A percentile compares a stretch with the other conserved stretches of the same genome.
phyloP scores from a whole-genome alignment of 306 rosid genomes.

The Sophora flavescens region DNA sequence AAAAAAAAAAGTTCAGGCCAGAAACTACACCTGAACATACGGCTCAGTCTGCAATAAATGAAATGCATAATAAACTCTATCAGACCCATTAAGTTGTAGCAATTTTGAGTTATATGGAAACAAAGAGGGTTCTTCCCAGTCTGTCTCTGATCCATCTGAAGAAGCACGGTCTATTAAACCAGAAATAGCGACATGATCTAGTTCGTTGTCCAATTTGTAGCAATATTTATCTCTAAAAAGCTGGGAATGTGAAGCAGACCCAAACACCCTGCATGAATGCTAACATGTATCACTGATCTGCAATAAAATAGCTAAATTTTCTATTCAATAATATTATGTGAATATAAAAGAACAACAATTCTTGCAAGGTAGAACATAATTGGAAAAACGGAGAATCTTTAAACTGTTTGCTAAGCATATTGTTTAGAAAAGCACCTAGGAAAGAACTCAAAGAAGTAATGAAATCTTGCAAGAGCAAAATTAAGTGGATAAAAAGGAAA shows the following conservation, averaged over 20 bases:
- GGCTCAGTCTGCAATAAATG: slow-evolving; percentile 76
- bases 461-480: neutral
- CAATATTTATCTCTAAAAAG: slow-evolving; percentile 51
- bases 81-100: slow-evolving; percentile 44
- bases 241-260: slow-evolving; percentile 49
- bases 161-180: slow-evolving; percentile 46
- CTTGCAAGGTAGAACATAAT: neutral
- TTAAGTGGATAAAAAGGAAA: neutral
- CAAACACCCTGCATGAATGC: slow-evolving; percentile 58
- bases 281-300: slow-evolving; percentile 12
- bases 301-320: neutral
- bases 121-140: slow-evolving; percentile 73
- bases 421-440: neutral
- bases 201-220: slow-evolving; percentile 41
- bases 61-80: slow-evolving; percentile 67
- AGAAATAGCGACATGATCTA: slow-evolving; percentile 39
- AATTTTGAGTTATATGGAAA: slow-evolving; percentile 45
- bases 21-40: slow-evolving; percentile 66
- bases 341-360: neutral
- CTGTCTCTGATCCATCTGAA: slow-evolving; percentile 56
- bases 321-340: neutral
- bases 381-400: neutral
- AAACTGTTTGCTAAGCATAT: neutral
- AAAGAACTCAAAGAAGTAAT: neutral
- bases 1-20: neutral